phyloP scores from a whole-genome alignment of 1,139 yeast species.

The Scheffersomyces insectosa region DNA sequence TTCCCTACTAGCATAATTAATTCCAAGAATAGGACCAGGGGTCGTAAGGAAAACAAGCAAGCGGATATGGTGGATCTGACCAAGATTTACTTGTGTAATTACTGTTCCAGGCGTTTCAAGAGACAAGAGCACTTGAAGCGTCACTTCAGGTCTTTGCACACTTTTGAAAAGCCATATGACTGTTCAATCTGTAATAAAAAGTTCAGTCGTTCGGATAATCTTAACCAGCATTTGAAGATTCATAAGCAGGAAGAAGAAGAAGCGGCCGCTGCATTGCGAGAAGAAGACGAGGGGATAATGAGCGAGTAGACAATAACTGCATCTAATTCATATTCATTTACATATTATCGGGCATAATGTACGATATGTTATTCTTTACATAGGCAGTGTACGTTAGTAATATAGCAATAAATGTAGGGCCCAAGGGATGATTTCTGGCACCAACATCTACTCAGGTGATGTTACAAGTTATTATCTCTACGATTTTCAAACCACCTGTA shows the following conservation, averaged over 20 bases:
- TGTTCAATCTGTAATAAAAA: conserved; percentile 72
- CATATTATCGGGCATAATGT: too few species aligned
- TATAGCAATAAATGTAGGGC: too few species aligned
- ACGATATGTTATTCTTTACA: too few species aligned
- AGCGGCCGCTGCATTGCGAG: not conserved
- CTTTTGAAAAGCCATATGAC: conserved; percentile 72
- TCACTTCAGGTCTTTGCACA: conserved; percentile 72
- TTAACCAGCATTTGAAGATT: conserved; percentile 74
- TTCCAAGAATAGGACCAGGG: conserved; percentile 41
- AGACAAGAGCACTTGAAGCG: conserved; percentile 80
- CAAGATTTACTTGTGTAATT: conserved; percentile 45
- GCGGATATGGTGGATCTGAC: conserved; percentile 45
- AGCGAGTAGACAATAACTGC: too few species aligned
- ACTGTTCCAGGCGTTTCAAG: conserved; percentile 64
- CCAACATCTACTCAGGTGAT: too few species aligned
- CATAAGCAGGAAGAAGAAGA: conserved; percentile 47
- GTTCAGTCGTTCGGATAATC: conserved; percentile 74
- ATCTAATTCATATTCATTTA: too few species aligned
- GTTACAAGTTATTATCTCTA: too few species aligned
- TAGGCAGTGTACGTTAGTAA: too few species aligned
- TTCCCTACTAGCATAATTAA: conserved; percentile 36
- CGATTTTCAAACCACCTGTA: too few species aligned
- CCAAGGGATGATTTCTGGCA: too few species aligned
- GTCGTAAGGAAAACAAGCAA: conserved; percentile 48
- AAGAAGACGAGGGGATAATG: too few species aligned